Evolutionary conservation across 2,329 filamentous ascomycete genomes (phyloP).

Genomic region (Boeremia lycopersici): DNA sequence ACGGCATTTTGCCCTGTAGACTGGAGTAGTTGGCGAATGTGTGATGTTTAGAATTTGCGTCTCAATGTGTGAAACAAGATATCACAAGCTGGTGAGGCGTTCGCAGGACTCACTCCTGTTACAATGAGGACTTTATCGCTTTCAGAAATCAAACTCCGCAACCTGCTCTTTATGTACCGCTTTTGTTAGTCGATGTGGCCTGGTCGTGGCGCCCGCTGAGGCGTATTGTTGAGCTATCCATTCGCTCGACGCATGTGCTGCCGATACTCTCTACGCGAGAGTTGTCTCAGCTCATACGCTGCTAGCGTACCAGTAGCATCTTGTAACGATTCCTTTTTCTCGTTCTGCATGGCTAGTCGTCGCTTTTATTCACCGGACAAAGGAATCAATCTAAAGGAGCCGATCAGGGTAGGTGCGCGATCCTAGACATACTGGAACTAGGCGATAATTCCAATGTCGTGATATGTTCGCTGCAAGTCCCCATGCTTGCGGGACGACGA

Average conservation of each 20-base stretch:
- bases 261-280: no score
- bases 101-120: background rate
- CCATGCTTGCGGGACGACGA: background rate
- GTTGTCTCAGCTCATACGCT: no score
- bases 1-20: background rate
- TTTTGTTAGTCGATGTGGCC: background rate
- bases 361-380: no score
- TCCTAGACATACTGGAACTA: constrained; percentile 6
- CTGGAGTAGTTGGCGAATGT: background rate
- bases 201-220: background rate
- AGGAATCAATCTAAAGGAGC: no score
- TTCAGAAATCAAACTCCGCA: background rate
- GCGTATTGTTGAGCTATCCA: background rate
- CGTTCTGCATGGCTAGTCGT: no score
- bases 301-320: no score
- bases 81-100: background rate
- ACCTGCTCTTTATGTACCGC: background rate
- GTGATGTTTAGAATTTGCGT: background rate
- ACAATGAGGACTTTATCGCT: no score
- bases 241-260: background rate
- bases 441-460: background rate
- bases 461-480: no score
- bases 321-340: no score
- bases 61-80: background rate
- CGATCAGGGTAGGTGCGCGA: background rate